Base-by-base conservation (phyloP, 805 yeast species). In the Metschnikowia drakensbergensis region DNA sequence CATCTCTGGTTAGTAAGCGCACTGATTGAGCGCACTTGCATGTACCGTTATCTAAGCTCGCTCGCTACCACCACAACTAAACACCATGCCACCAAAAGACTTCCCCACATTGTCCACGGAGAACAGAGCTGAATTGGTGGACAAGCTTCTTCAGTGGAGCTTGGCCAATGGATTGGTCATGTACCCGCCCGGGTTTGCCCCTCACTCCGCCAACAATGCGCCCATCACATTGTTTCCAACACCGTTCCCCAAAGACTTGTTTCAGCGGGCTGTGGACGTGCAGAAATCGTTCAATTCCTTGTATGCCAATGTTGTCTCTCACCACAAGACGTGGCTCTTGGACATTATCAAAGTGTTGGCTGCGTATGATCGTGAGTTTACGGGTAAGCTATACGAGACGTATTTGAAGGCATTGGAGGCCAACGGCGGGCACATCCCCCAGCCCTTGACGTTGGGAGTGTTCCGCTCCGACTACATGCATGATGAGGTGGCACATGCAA, bases 181-280 rank as follows among this genome's bases (percentile, higher is more conserved):
- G 83, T 84, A 87, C 58, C 89, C 90, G 1, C 82, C 84, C 1
- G 71, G 76, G 26, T 81, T 74, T 58, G 52, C 69, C 9, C 52
- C 60, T 23, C 75, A 68, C 56, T 65, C 68, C 43, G 77, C 77
- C n/a, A 70, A 70, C 37, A 77, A 77, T 45, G 96, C 97, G 1
- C 99, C 99, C 34, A 82, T 89, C 7, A 94, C 99, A 1, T 59
- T 92, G 28, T 89, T 75, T 60, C 99, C 99, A 4, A 86, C 97
- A 0, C 96, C 96, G 5, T 82, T 90, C 54, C 92, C 97, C 3
- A 74, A 69, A 48, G 46, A 61, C 1, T 81, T 86, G 46, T 92
- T 88, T 64, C 74, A 80, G 7, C 73, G 76, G 52, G 96, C 96
- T 2, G 59, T 80, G 26, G 67, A 65, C 3, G 83, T 90, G 9